These are phyloP conservation scores for Ascochyta viciae-villosae DNA, from an alignment of 2,329 filamentous ascomycete species.

Conservation along the genomic window DNA sequence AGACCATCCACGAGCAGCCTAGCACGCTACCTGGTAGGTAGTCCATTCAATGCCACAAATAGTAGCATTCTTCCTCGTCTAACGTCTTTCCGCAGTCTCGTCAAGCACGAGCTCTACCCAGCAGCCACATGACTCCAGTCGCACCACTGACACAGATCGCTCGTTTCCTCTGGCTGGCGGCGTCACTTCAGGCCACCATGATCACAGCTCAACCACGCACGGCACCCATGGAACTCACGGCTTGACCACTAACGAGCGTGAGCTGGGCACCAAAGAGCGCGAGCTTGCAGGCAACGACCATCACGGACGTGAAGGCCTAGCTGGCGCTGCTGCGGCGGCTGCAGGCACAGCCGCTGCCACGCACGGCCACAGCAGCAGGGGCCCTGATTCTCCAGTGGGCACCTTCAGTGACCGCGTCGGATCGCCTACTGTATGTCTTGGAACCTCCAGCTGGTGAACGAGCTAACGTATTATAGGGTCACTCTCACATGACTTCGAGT, in stretches of 20 bases:
- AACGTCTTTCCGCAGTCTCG: neutral
- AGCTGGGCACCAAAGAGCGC: conserved; percentile 31
- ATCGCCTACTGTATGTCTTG: conserved; percentile 4
- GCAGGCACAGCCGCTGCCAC: conserved; percentile 4
- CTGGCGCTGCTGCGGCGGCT: conserved; percentile 38
- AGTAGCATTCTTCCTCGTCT: neutral
- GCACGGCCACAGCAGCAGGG: neutral
- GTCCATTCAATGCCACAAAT: neutral
- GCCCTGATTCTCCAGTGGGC: neutral
- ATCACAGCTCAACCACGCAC: neutral
- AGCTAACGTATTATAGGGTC: neutral
- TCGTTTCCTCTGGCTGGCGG: conserved; percentile 48
- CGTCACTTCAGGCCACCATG: conserved; percentile 22
- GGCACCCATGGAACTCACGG: neutral
- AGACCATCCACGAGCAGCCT: conserved; percentile 8
- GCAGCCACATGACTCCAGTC: conserved; percentile 12
- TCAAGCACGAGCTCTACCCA: conserved; percentile 10
- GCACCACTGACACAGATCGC: conserved; percentile 35
- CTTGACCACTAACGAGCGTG: conserved; percentile 11
- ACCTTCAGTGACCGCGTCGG: neutral
- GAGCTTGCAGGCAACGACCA: conserved; percentile 20
- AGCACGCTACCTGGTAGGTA: conserved; percentile 30
- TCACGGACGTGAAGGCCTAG: conserved; percentile 36
- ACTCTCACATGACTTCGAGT: conserved; percentile 9
- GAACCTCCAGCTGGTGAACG: neutral